A percentile compares a stretch with the other conserved stretches of the same genome.
Evolutionary conservation across 139 green algal species (phyloP).

Genomic region (Chlorella sp.): DNA sequence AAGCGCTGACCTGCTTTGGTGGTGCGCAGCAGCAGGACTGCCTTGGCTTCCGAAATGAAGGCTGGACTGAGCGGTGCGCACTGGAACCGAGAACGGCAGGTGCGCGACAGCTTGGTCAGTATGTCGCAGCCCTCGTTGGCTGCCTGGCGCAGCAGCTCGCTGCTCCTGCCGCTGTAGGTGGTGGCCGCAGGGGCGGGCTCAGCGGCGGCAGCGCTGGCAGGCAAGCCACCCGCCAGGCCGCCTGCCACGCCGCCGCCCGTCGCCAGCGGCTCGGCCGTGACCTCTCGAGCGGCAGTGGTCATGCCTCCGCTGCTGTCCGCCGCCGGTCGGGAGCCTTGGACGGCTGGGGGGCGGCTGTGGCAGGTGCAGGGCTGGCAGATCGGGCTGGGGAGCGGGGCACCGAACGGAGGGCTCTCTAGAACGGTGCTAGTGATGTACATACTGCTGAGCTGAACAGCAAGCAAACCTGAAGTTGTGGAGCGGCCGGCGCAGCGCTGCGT

Average conservation of each 20-base stretch:
- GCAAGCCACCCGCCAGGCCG: neutral
- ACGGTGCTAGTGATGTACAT: no score
- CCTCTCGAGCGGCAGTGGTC: neutral
- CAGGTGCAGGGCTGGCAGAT: no score
- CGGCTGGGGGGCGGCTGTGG: no score
- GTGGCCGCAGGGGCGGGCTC: neutral
- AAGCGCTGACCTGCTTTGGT: conserved; percentile 4
- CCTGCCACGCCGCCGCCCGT: neutral
- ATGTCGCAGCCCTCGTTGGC: neutral
- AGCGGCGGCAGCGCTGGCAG: no score
- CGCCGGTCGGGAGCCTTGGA: no score
- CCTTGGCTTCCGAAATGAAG: conserved; percentile 11
- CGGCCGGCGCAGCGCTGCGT: no score
- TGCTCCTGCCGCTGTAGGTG: neutral
- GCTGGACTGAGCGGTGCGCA: conserved; percentile 1
- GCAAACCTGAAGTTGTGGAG: no score
- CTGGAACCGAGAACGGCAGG: neutral
- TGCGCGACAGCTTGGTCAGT: neutral
- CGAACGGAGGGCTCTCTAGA: no score
- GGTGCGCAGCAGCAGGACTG: neutral
- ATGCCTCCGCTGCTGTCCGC: neutral
- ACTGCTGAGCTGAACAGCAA: no score
- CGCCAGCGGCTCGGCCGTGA: neutral
- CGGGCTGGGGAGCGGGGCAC: no score
- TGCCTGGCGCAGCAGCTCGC: neutral